Evolutionary conservation across 2,329 filamentous ascomycete species (phyloP).

Genomic region (Epichloe bromicola): DNA sequence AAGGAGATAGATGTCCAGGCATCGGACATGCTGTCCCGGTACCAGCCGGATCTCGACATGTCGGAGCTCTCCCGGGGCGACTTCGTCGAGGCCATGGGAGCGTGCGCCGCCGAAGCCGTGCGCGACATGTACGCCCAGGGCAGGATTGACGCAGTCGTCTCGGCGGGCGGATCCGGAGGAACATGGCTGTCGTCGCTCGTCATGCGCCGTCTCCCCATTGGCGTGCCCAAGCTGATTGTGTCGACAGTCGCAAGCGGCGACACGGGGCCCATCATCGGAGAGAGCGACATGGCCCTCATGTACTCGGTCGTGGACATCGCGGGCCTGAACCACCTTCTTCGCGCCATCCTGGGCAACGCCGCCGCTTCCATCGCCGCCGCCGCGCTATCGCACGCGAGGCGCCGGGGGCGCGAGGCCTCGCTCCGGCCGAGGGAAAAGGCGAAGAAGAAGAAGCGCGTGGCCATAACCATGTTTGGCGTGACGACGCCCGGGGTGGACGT

Average conservation of each 20-base stretch:
- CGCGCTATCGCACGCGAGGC: constrained; percentile 29
- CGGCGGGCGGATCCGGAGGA: constrained; percentile 49
- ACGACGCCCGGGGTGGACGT: constrained; percentile 52
- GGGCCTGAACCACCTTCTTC: constrained; percentile 47
- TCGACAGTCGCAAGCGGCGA: constrained; percentile 58
- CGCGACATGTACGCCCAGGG: constrained; percentile 21
- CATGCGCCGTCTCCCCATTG: constrained; percentile 51
- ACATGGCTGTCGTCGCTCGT: constrained; percentile 46
- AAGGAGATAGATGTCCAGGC: constrained; percentile 34
- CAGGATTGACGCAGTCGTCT: constrained; percentile 42
- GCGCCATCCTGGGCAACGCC: constrained; percentile 47
- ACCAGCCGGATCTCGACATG: constrained; percentile 19
- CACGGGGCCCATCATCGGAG: constrained; percentile 49
- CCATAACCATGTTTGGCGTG: constrained; percentile 63
- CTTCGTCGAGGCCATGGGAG: constrained; percentile 43
- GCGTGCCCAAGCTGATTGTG: constrained; percentile 57
- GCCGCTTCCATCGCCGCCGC: constrained; percentile 48
- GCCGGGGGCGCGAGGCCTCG: neutral
- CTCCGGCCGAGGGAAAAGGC: neutral
- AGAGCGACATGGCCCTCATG: constrained; percentile 57
- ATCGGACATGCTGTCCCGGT: constrained; percentile 24
- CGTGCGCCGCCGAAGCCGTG: constrained; percentile 30
- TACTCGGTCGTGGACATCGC: constrained; percentile 60
- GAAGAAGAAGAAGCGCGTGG: constrained; percentile 40
- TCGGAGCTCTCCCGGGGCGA: constrained; percentile 34